Evolutionary conservation across 1,284 basidiomycete genomes (phyloP).

Genomic region (Pyrrhoderma noxium): DNA sequence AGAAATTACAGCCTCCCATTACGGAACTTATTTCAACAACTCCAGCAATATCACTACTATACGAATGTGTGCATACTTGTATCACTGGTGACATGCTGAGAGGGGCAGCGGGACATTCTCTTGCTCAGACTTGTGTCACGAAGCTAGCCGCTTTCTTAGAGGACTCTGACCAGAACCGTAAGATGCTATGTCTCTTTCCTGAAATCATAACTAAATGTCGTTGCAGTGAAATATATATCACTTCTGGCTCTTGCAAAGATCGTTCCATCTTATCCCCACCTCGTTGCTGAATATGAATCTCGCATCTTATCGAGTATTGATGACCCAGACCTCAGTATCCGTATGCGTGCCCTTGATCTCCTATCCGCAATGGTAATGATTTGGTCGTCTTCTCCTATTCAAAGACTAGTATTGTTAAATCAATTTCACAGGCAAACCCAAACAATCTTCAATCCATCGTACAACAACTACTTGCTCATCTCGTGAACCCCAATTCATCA

Average conservation of each 20-base stretch:
- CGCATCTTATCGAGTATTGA: slow-evolving; percentile 86
- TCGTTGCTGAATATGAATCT: slow-evolving; percentile 90
- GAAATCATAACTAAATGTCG: not conserved
- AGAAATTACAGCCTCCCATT: slow-evolving; percentile 89
- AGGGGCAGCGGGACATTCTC: slow-evolving; percentile 66
- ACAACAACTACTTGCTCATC: slow-evolving; percentile 79
- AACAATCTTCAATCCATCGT: slow-evolving; percentile 85
- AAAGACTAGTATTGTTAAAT: slow-evolving; percentile 15
- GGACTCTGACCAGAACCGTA: slow-evolving; percentile 93
- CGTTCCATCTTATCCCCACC: slow-evolving; percentile 84
- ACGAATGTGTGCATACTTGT: slow-evolving; percentile 98
- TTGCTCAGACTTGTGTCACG: slow-evolving; percentile 86
- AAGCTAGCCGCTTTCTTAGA: slow-evolving; percentile 90
- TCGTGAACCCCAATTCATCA: slow-evolving; percentile 57
- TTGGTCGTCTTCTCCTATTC: not conserved
- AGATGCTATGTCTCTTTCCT: slow-evolving; percentile 22
- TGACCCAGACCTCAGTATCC: slow-evolving; percentile 92
- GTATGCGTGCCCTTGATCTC: slow-evolving; percentile 91
- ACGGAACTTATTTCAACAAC: slow-evolving; percentile 94
- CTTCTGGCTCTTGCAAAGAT: slow-evolving; percentile 94
- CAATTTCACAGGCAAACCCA: slow-evolving; percentile 56
- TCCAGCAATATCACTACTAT: slow-evolving; percentile 90
- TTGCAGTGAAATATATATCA: slow-evolving; percentile 90
- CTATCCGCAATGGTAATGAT: slow-evolving; percentile 81
- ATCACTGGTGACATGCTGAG: slow-evolving; percentile 97